These are phyloP conservation scores for Trifolium subterraneum DNA, from an alignment of 306 rosid genomes.

Conservation along the genomic window DNA sequence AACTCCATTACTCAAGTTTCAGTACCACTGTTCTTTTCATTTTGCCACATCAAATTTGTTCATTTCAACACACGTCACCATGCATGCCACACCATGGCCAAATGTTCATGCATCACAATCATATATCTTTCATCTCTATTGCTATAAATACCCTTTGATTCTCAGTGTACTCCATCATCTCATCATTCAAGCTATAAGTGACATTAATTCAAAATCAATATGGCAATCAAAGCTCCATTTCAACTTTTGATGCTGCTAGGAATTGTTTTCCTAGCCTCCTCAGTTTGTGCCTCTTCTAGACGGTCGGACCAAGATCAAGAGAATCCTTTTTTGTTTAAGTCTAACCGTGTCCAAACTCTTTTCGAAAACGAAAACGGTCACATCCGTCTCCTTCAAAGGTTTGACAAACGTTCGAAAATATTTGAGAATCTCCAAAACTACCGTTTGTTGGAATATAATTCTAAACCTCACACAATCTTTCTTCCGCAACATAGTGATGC, in stretches of 20 bases:
- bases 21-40: background rate
- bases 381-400: slow-evolving; percentile 32
- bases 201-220: background rate
- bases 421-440: too few relatives aligned
- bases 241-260: background rate
- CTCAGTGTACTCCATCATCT: background rate
- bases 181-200: background rate
- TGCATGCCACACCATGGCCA: slow-evolving; percentile 36
- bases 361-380: slow-evolving; percentile 28
- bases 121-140: background rate
- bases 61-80: slow-evolving; percentile 45
- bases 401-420: background rate
- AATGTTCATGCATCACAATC: background rate
- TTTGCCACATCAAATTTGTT: slow-evolving; percentile 24
- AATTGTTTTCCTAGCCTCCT: background rate
- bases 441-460: too few relatives aligned
- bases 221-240: background rate
- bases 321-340: slow-evolving; percentile 34
- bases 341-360: slow-evolving; percentile 2
- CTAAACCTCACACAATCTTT: too few relatives aligned
- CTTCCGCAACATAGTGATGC: too few relatives aligned
- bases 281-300: background rate
- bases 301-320: background rate
- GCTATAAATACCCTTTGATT: slow-evolving; percentile 12
- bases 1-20: background rate